phyloP scores from a whole-genome alignment of 768 basidiomycete species.

The Chlorophyllum brunneum region DNA sequence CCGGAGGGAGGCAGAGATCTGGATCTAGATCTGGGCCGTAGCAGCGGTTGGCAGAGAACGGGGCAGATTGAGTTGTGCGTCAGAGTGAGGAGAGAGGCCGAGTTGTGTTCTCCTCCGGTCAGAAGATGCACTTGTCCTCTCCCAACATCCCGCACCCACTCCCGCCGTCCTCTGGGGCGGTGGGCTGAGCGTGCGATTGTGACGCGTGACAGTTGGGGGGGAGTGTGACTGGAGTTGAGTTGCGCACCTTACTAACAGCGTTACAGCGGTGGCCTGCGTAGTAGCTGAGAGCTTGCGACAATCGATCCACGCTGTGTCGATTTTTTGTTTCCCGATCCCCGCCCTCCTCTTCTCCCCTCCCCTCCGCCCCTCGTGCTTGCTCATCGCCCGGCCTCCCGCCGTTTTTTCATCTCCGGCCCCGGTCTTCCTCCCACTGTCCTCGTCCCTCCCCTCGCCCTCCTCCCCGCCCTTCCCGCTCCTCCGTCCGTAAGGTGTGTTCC shows the following conservation, averaged over 20 bases:
- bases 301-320: conserved; percentile 14
- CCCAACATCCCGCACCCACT: neutral
- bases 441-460: neutral
- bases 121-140: neutral
- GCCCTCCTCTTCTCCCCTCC: conserved; percentile 12
- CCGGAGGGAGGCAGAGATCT: conserved; percentile 5
- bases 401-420: conserved; percentile 10
- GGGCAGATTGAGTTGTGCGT: conserved; percentile 11
- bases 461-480: conserved; percentile 6
- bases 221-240: conserved; percentile 10
- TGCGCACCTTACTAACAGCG: conserved; percentile 15
- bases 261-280: conserved; percentile 14
- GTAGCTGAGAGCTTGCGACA: conserved; percentile 15
- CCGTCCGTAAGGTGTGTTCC: conserved; percentile 7
- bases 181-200: conserved; percentile 13
- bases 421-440: neutral
- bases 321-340: conserved; percentile 14
- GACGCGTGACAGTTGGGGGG: conserved; percentile 11
- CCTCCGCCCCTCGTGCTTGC: conserved; percentile 4
- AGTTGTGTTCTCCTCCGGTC: neutral
- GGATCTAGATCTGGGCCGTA: conserved; percentile 14
- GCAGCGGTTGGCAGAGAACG: conserved; percentile 14
- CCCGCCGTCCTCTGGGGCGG: conserved; percentile 12
- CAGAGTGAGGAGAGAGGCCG: conserved; percentile 8
- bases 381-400: conserved; percentile 9